phyloP scores from a whole-genome alignment of 2,329 filamentous ascomycete species.

The Phyllosticta citribraziliensis region DNA sequence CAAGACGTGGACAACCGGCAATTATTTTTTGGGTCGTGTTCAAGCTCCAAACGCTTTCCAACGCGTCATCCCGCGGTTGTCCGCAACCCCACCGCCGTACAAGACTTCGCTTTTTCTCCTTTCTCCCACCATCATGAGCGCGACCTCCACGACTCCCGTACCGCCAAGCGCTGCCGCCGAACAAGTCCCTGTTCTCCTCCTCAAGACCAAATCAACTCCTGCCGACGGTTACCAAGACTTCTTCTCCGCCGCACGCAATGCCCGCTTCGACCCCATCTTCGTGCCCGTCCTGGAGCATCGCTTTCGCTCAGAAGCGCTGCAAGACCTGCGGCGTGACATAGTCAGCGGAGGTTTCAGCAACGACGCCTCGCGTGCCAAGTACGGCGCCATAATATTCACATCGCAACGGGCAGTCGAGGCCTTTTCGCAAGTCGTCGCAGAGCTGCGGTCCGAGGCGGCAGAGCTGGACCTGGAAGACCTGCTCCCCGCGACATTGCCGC shows the following conservation, averaged over 20 bases:
- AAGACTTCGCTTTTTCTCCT: not conserved
- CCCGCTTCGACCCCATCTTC: constrained; percentile 54
- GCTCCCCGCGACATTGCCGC: constrained; percentile 42
- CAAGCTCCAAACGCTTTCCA: not conserved
- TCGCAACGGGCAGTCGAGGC: constrained; percentile 77
- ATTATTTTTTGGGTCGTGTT: not conserved
- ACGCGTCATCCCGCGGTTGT: not conserved
- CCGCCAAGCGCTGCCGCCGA: constrained; percentile 1
- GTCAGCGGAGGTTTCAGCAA: constrained; percentile 30
- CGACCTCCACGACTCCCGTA: not conserved
- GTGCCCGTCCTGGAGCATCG: constrained; percentile 68
- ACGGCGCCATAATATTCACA: constrained; percentile 75
- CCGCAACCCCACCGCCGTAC: not conserved
- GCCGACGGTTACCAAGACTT: constrained; percentile 63
- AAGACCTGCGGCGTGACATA: constrained; percentile 44
- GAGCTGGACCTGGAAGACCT: constrained; percentile 20
- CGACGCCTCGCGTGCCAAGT: constrained; percentile 31
- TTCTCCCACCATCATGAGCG: constrained; percentile 6
- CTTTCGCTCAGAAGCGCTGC: constrained; percentile 52
- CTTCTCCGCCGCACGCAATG: constrained; percentile 41
- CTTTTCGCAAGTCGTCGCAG: constrained; percentile 53
- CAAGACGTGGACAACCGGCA: not conserved
- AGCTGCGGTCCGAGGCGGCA: constrained; percentile 34
- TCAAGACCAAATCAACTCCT: constrained; percentile 68
- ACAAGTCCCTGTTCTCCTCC: constrained; percentile 52